Conservation (phyloP, 2,329 filamentous ascomycete genomes). For the Fusarium multiceps region DNA sequence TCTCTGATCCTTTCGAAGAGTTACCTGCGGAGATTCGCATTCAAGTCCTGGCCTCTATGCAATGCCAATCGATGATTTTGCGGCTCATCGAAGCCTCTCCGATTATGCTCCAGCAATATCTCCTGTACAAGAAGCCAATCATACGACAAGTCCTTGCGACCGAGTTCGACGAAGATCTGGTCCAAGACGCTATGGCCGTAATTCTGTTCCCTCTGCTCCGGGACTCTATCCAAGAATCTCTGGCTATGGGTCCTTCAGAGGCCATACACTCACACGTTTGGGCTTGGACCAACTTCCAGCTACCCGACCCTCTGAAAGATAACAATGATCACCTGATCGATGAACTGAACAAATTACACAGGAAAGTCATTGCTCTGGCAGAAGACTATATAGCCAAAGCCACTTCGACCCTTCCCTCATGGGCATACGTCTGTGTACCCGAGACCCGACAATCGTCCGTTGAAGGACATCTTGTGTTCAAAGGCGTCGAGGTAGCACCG, state of each 20-base stretch:
- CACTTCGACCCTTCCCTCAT: background rate
- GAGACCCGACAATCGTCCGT: too few species aligned
- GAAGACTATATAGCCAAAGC: background rate
- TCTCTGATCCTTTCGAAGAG: too few species aligned
- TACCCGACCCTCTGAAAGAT: background rate
- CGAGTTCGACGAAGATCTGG: background rate
- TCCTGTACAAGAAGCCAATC: background rate
- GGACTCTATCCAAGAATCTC: too few species aligned
- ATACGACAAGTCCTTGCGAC: background rate
- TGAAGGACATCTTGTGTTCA: background rate
- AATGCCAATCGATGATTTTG: background rate
- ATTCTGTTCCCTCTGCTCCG: background rate
- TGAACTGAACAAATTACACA: background rate
- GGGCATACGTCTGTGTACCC: background rate
- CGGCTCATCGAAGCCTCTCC: background rate
- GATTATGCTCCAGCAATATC: background rate
- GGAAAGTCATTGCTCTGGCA: background rate
- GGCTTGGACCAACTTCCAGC: background rate
- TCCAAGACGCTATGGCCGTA: background rate
- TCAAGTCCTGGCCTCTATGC: too few species aligned
- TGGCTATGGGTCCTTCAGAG: too few species aligned
- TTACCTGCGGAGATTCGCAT: too few species aligned
- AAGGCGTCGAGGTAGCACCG: background rate
- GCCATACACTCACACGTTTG: background rate
- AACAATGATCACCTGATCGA: background rate